Evolutionary conservation across 768 basidiomycete genomes (phyloP).

Genomic region (Lactarius indigo): DNA sequence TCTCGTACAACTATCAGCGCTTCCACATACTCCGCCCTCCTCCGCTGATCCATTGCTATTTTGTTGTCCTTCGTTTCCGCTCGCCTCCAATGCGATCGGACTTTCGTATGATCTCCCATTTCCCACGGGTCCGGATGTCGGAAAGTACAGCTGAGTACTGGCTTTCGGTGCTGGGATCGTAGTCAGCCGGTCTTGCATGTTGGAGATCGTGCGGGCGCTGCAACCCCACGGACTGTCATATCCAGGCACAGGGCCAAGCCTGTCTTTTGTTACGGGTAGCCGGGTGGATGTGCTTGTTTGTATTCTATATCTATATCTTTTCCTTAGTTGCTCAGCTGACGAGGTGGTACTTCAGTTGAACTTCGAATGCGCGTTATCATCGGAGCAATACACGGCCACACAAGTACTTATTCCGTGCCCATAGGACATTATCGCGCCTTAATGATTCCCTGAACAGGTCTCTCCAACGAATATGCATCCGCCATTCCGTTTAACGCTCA

Average conservation of each 20-base stretch:
- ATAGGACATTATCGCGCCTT: background rate
- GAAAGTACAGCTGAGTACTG: slow-evolving; percentile 54
- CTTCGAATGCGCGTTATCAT: slow-evolving; percentile 40
- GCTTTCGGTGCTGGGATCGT: slow-evolving; percentile 75
- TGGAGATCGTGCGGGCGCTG: slow-evolving; percentile 63
- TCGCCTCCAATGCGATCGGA: slow-evolving; percentile 42
- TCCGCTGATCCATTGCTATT: slow-evolving; percentile 28
- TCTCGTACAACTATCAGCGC: slow-evolving; percentile 42
- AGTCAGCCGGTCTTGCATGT: slow-evolving; percentile 69
- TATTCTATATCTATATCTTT: background rate
- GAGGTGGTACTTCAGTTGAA: slow-evolving; percentile 45
- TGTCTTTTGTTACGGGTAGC: slow-evolving; percentile 48
- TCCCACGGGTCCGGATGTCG: slow-evolving; percentile 30
- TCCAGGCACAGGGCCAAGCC: slow-evolving; percentile 40
- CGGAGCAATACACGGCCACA: slow-evolving; percentile 63
- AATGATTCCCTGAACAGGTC: slow-evolving; percentile 38
- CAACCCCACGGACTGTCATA: slow-evolving; percentile 51
- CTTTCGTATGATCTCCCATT: slow-evolving; percentile 54
- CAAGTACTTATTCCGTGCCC: slow-evolving; percentile 47
- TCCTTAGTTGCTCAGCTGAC: background rate
- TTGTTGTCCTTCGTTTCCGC: slow-evolving; percentile 51
- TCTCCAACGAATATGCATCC: slow-evolving; percentile 69
- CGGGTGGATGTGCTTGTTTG: slow-evolving; percentile 64
- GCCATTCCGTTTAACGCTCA: slow-evolving; percentile 61
- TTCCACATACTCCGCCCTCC: slow-evolving; percentile 34